These are phyloP conservation scores for Tetrahymena borealis DNA, from an alignment of 73 alveolate species.

Conservation along the genomic window DNA sequence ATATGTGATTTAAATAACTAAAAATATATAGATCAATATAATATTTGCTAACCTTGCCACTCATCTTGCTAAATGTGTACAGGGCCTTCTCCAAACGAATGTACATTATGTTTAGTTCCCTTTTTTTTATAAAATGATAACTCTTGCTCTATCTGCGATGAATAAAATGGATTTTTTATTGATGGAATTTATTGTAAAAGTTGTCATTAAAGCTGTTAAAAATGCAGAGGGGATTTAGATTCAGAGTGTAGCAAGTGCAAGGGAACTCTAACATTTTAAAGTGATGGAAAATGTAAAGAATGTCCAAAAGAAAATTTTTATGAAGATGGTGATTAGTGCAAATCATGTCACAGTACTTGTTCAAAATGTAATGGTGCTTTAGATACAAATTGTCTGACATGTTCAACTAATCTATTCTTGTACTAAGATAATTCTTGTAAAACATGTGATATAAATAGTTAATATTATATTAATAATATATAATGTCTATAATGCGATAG, in stretches of 20 bases:
- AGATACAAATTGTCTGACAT: not conserved
- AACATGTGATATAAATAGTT: not conserved
- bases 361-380: not conserved
- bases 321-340: not conserved
- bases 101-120: not conserved
- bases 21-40: too few species aligned
- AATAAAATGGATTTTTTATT: not conserved
- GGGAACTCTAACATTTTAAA: too few species aligned
- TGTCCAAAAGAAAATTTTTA: too few species aligned
- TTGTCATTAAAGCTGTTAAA: not conserved
- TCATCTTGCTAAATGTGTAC: too few species aligned
- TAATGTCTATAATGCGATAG: not conserved
- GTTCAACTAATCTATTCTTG: not conserved
- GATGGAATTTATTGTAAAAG: not conserved
- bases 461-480: not conserved
- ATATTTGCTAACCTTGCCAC: too few species aligned
- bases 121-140: not conserved
- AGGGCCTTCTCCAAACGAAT: not conserved
- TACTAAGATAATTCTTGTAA: not conserved
- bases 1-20: too few species aligned
- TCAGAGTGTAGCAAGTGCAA: too few species aligned
- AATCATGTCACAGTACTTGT: not conserved
- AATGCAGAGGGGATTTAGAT: not conserved
- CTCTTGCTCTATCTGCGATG: not conserved
- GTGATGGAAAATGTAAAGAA: too few species aligned